These are phyloP conservation scores for Citrus glauca DNA, from an alignment of 345 rosid species.

Conservation along the genomic window DNA sequence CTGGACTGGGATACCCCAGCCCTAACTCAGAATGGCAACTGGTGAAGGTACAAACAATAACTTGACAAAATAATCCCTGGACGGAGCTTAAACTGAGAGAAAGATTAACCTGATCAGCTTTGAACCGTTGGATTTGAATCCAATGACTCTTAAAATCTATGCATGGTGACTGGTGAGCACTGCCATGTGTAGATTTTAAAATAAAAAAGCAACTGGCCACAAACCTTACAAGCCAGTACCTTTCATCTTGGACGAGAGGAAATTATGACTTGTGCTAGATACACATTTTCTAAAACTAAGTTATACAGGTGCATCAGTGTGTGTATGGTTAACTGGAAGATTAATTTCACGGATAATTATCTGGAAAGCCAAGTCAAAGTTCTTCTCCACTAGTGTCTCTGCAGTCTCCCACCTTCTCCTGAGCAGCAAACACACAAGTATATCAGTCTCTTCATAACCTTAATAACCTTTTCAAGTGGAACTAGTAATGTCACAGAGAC, in stretches of 20 bases:
- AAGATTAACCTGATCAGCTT: conserved; percentile 71
- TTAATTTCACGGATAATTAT: conserved; percentile 67
- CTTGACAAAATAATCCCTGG: not conserved
- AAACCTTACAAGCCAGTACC: conserved; percentile 89
- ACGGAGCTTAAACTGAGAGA: not conserved
- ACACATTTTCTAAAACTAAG: too few relatives aligned
- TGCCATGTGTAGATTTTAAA: too few relatives aligned
- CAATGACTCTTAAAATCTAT: too few relatives aligned
- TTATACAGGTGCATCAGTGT: too few relatives aligned
- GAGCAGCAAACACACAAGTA: conserved; percentile 26
- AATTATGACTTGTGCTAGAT: not conserved
- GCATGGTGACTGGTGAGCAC: too few relatives aligned
- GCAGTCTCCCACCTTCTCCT: conserved; percentile 89
- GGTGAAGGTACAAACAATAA: not conserved
- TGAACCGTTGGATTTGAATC: too few relatives aligned
- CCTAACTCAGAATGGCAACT: not conserved
- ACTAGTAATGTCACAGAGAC: not conserved
- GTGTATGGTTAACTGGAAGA: conserved; percentile 60
- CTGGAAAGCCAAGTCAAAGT: conserved; percentile 88
- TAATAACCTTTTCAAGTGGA: not conserved
- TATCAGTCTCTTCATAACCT: conserved; percentile 4
- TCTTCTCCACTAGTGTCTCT: conserved; percentile 83
- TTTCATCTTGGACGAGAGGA: conserved; percentile 45
- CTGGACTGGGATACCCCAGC: not conserved
- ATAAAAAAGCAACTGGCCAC: conserved; percentile 82